A percentile compares a stretch with the other conserved stretches of the same genome.
Evolutionary conservation across 768 basidiomycete species (phyloP).

Genomic region (Termitomyces titanicus): DNA sequence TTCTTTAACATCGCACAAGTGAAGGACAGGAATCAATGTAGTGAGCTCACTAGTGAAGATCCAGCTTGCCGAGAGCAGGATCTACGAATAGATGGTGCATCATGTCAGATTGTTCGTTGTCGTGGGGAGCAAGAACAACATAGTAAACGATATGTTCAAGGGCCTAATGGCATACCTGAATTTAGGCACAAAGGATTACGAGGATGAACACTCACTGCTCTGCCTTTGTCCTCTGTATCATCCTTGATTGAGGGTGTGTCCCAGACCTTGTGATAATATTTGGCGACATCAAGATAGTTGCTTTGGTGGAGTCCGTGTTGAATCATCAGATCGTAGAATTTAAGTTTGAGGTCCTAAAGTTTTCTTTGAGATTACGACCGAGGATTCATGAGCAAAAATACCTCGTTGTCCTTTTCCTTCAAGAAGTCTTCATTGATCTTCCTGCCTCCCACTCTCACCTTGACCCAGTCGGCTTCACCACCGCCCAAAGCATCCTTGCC

Average conservation of each 20-base stretch:
- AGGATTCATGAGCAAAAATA: constrained; percentile 23
- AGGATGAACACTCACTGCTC: constrained; percentile 44
- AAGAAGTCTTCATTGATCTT: constrained; percentile 94
- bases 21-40: background rate
- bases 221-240: constrained; percentile 68
- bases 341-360: constrained; percentile 86
- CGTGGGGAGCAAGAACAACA: constrained; percentile 88
- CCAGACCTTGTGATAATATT: constrained; percentile 96
- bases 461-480: constrained; percentile 90
- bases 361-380: constrained; percentile 5
- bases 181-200: background rate
- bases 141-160: constrained; percentile 95
- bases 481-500: constrained; percentile 61
- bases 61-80: constrained; percentile 74
- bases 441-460: constrained; percentile 86
- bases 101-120: constrained; percentile 98
- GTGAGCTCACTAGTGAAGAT: constrained; percentile 72
- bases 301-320: constrained; percentile 84
- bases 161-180: constrained; percentile 46
- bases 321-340: constrained; percentile 96
- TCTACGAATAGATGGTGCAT: constrained; percentile 82
- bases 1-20: constrained; percentile 9
- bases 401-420: constrained; percentile 86
- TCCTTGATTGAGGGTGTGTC: constrained; percentile 93
- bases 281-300: constrained; percentile 89